Evolutionary conservation across 805 yeast genomes (phyloP).

Genomic region (Cyberlindnera petersonii): DNA sequence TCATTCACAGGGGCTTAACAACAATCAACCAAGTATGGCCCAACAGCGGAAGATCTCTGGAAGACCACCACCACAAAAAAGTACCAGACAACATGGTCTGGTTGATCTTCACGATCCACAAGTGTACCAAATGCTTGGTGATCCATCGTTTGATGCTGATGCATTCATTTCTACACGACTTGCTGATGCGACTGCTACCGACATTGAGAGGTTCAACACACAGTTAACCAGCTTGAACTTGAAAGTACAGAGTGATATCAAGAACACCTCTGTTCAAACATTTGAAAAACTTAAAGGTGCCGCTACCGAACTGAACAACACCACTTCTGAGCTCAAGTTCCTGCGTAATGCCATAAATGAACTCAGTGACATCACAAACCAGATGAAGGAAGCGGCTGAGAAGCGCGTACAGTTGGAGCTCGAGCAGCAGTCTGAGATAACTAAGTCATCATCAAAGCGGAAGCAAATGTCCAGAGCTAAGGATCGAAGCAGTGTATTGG

Average conservation of each 20-base stretch:
- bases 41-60: slow-evolving; percentile 7
- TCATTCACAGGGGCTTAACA: background rate
- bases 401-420: slow-evolving; percentile 46
- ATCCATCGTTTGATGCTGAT: slow-evolving; percentile 44
- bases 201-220: slow-evolving; percentile 65
- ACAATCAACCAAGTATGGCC: background rate
- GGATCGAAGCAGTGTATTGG: slow-evolving; percentile 66
- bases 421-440: slow-evolving; percentile 23
- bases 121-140: slow-evolving; percentile 34
- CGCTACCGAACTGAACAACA: slow-evolving; percentile 54
- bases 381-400: slow-evolving; percentile 60
- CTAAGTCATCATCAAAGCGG: slow-evolving; percentile 16
- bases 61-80: slow-evolving; percentile 4
- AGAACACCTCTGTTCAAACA: slow-evolving; percentile 55
- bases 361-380: slow-evolving; percentile 53
- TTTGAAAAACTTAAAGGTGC: slow-evolving; percentile 58
- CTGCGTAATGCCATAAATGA: slow-evolving; percentile 59
- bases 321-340: slow-evolving; percentile 59
- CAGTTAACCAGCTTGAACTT: slow-evolving; percentile 46
- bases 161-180: slow-evolving; percentile 46
- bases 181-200: slow-evolving; percentile 63
- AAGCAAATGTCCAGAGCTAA: slow-evolving; percentile 50
- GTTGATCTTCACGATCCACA: slow-evolving; percentile 23
- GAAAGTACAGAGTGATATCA: slow-evolving; percentile 53
- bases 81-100: slow-evolving; percentile 10